Conservation (phyloP, 345 rosid genomes). For the Citrus mangshanensis region DNA sequence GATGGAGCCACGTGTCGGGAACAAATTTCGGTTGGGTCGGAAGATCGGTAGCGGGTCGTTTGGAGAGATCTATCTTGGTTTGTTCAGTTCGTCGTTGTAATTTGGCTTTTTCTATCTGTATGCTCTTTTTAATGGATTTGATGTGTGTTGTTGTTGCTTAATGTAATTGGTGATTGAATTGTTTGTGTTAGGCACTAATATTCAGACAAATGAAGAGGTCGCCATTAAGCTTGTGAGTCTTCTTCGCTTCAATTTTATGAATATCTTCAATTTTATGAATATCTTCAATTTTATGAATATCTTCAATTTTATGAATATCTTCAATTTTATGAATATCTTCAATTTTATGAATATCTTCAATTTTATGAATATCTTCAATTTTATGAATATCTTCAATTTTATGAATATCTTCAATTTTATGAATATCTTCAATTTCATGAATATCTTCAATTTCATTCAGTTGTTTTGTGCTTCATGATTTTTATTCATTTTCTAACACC, state of each 20-base stretch:
- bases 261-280: not conserved
- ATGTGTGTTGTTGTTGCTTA: not conserved
- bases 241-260: not conserved
- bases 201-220: constrained; percentile 95
- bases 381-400: not conserved
- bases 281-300: not conserved
- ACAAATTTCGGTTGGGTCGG: constrained; percentile 83
- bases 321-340: not conserved
- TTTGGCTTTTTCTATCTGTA: not conserved
- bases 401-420: not conserved
- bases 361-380: not conserved
- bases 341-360: no score
- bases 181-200: constrained; percentile 60
- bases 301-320: not conserved
- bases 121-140: not conserved
- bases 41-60: constrained; percentile 98
- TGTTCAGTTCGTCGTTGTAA: constrained; percentile 16
- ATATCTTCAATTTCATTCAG: not conserved
- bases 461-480: not conserved
- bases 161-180: constrained; percentile 10
- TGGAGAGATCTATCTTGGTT: constrained; percentile 97
- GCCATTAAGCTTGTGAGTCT: constrained; percentile 95
- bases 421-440: not conserved
- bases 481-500: not conserved
- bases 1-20: constrained; percentile 92